These are phyloP conservation scores for Lactarius pseudohatsudake DNA, from an alignment of 768 basidiomycete species.

Conservation along the genomic window DNA sequence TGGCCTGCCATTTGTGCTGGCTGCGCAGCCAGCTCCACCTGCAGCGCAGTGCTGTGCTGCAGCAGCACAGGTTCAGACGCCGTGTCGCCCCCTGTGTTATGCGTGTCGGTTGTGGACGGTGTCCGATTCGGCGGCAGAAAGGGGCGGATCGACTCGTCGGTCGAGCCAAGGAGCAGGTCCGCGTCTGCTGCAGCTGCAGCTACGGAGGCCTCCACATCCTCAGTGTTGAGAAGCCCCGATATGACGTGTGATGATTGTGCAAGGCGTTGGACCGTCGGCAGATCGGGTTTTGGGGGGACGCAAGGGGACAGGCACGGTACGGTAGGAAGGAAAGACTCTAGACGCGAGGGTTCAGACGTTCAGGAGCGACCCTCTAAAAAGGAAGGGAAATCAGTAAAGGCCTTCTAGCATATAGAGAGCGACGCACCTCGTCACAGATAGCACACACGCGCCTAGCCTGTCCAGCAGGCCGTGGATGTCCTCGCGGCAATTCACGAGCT, in stretches of 20 bases:
- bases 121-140: slow-evolving; percentile 29
- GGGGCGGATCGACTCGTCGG: slow-evolving; percentile 32
- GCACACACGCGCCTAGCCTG: slow-evolving; percentile 38
- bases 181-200: neutral
- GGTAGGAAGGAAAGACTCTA: neutral
- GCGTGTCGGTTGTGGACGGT: neutral
- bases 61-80: no score
- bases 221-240: slow-evolving; percentile 17
- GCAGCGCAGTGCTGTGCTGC: no score
- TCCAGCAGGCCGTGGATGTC: slow-evolving; percentile 54
- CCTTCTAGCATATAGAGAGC: neutral
- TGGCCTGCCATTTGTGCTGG: no score
- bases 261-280: slow-evolving; percentile 29
- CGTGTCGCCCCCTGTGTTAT: neutral
- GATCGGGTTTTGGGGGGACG: slow-evolving; percentile 35
- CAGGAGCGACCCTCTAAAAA: slow-evolving; percentile 40
- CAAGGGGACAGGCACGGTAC: neutral
- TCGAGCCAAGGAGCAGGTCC: slow-evolving; percentile 16
- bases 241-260: slow-evolving; percentile 30
- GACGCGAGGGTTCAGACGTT: slow-evolving; percentile 37
- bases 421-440: slow-evolving; percentile 53
- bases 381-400: neutral
- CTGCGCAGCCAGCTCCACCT: no score
- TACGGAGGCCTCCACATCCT: neutral
- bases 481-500: slow-evolving; percentile 42